Evolutionary conservation across 2,329 filamentous ascomycete species (phyloP), one percentile per base, ranked within the genome.

Genomic region (Talaromyces funiculosus): DNA sequence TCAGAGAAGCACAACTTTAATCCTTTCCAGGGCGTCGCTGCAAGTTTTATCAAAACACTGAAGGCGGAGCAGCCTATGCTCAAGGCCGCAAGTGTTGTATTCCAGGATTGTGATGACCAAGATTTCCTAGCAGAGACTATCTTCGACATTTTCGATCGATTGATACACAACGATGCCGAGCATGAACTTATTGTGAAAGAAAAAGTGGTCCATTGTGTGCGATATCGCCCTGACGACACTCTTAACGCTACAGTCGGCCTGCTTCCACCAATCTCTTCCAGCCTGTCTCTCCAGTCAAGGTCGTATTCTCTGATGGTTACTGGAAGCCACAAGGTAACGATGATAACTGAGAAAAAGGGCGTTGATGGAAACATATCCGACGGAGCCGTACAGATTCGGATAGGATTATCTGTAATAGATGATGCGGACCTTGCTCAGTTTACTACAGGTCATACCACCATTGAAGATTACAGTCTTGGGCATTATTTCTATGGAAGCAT

Each of bases 21-120:
- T 47, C 64, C 66, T 8, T 66, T 60, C 51, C 31, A 59, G 29
- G 53, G 59, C 18, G 45, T 67, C 0, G 65, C 64, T 9, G 64
- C 64, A 22, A 64, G 55, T 47, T 60, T 67, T 20, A 26, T 67
- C 5, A 61, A 63, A 38, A 67, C 66, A 1, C 53, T 67, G 5
- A 64, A 65, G 42, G 54, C 64, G 5, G 66, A 67, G 54, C 63
- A 67, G 29, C 66, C 66, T 24, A 62, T 63, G 22, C 56, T 67
- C 10, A 62, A 62, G 37, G 61, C 63, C 2, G 54, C 61, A 1
- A 63, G 65, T 54, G 49, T 67, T 14, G 47, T 60, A 24, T 47
- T 64, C 10, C 57, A 61, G 26, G 57, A 55, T 16, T 45, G 38
- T 20, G 40, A 60, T 20, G 57, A 53, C 12, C 31, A 22, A 22